Base-by-base conservation (phyloP, 306 rosid species). In the Inga laurina region DNA sequence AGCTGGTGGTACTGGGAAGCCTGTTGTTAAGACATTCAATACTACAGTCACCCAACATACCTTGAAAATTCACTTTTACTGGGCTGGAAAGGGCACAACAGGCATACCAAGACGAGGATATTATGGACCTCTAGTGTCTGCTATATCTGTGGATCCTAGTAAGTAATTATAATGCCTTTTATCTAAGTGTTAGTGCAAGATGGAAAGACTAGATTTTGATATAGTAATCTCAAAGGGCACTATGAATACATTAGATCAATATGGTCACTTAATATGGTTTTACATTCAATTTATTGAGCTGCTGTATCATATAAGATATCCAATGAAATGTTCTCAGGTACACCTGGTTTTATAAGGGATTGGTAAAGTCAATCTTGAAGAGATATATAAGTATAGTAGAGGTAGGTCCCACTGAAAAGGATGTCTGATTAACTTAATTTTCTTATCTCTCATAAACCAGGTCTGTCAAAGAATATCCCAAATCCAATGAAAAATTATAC, bases 81-180 rank as follows among this genome's bases (percentile, higher is more conserved):
- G 71, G 71, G 71, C 71, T 32, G 71, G 71, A 65, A 65, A 65
- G 71, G 71, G 71, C 39, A 65, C 71, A 65, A 65, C 71, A 32
- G 10, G 44, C 43, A 65, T 65, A 65, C 71, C 71, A 34, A 13
- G 10, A 32, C 7, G 71, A 14, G 71, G 71, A 32, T 65, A 30
- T 32, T 65, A 65, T 65, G 71, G 71, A 65, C 71, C 71, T 65
- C 43, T 65, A 15, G 43, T 65, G 21, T 65, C 71, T 32, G 71
- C 71, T 15, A 65, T 65, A 65, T 65, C 71, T 14, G 71, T 65
- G 71, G n/a, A 32, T 65, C 43, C 71, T 65, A 65, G 71, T 65
- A 65, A 65, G 71, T 30, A 32, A 11, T 14, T 32, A 65, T 32
- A 65, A 65, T 65, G 21, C 10, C 22, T 4, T 32, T 41, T 32